Conservation (phyloP, 139 green algal genomes). For the Chlorella sp. region DNA sequence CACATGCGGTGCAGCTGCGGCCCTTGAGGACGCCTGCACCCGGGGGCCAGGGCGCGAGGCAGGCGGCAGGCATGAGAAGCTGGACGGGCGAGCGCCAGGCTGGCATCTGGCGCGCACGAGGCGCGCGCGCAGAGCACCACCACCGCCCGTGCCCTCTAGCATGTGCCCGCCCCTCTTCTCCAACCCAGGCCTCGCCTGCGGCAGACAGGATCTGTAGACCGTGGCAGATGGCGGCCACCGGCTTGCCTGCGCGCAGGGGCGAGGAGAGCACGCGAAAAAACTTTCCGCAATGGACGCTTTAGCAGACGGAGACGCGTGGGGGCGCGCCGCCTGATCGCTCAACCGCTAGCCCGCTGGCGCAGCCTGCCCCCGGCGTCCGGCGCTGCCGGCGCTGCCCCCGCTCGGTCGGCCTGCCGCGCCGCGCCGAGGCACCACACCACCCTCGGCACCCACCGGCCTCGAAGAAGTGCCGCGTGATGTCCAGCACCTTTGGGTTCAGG, state of each 20-base stretch:
- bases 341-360: too few relatives aligned
- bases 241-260: slow-evolving; percentile 11
- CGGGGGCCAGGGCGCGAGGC: background rate
- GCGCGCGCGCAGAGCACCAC: background rate
- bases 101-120: background rate
- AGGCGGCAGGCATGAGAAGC: background rate
- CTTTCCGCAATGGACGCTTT: background rate
- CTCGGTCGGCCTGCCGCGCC: too few relatives aligned
- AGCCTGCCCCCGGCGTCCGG: too few relatives aligned
- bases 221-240: slow-evolving; percentile 37
- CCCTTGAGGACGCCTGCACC: slow-evolving; percentile 11
- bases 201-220: slow-evolving; percentile 31
- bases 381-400: too few relatives aligned
- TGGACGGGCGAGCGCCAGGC: background rate
- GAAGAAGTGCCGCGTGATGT: slow-evolving; percentile 19
- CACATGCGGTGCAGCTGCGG: slow-evolving; percentile 26
- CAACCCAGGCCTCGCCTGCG: slow-evolving; percentile 2
- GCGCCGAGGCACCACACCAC: too few relatives aligned
- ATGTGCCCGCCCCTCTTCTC: background rate
- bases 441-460: background rate
- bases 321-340: too few relatives aligned
- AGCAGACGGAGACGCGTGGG: too few relatives aligned
- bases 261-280: background rate
- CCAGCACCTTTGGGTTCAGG: slow-evolving; percentile 17
- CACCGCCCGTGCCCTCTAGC: background rate